Base-by-base conservation (phyloP, 2,329 filamentous ascomycete species). In the Pyricularia sp. region DNA sequence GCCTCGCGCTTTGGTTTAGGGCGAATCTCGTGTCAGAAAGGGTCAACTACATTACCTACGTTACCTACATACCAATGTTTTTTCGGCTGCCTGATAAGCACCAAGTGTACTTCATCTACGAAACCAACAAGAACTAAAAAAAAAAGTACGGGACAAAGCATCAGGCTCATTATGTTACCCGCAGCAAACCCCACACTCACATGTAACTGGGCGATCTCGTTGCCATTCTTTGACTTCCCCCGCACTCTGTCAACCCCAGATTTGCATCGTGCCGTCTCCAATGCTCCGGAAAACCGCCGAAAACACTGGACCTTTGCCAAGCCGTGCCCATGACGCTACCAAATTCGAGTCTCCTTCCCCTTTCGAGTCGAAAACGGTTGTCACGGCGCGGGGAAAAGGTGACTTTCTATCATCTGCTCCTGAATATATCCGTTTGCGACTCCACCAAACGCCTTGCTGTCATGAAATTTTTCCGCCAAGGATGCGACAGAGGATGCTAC, bases 221-320 rank as follows among this genome's bases (percentile, higher is more conserved):
- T 63, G 25, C 59, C 59, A 63, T 63, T 63, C 59, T 63, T 63
- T 63, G 26, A 63, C 59, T 28, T 63, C 25, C 59, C 59, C 59
- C 59, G 59, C 59, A 63, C 14, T 26, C 59, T 26, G 25, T 26
- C 25, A 28, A 63, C 25, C 14, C 25, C 59, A 63, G 25, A 63
- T 20, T 63, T 17, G 14, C 12, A 14, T 28, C 25, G 12, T 20
- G 25, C 59, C 14, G 25, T 30, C 26, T 28, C 7, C 23, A 28
- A 20, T 28, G 31, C 25, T 63, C 25, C 25, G 59, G 25, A 36
- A 36, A 36, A 36, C 33, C 33, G 33, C 33, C 33, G 42, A 55
- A 55, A 55, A n/a, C 42, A n/a, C 59, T 25, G 25, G 59, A 20
- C 23, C 14, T 20, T 9, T 28, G 59, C 59, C 59, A 63, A 63